Evolutionary conservation across 768 basidiomycete species (phyloP).

Genomic region (Pholiota conissans): DNA sequence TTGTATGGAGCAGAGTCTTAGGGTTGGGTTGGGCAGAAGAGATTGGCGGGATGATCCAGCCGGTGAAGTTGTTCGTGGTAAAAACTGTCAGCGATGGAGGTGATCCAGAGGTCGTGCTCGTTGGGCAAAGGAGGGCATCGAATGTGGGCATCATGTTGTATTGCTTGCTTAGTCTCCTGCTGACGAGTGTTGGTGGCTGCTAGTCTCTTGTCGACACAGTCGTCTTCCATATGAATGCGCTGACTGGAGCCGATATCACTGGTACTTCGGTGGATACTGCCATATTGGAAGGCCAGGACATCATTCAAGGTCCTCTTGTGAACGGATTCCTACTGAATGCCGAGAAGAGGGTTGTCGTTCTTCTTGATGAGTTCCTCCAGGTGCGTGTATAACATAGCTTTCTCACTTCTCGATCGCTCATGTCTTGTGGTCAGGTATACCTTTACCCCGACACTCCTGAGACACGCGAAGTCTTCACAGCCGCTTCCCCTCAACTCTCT

Average conservation of each 20-base stretch:
- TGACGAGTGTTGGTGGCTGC: constrained; percentile 1
- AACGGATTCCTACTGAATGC: constrained; percentile 58
- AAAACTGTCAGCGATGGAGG: constrained; percentile 48
- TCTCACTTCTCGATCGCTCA: background rate
- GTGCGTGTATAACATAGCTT: constrained; percentile 33
- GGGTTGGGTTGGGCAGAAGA: constrained; percentile 67
- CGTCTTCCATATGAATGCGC: constrained; percentile 71
- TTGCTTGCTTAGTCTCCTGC: background rate
- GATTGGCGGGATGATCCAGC: constrained; percentile 55
- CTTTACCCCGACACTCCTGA: constrained; percentile 63
- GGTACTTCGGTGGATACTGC: constrained; percentile 30
- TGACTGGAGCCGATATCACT: constrained; percentile 69
- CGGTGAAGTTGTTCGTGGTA: constrained; percentile 61
- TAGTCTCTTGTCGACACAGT: constrained; percentile 71
- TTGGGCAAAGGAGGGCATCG: constrained; percentile 59
- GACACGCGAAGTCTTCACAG: constrained; percentile 43
- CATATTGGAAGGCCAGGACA: constrained; percentile 57
- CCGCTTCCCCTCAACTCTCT: constrained; percentile 45
- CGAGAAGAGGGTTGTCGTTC: constrained; percentile 49
- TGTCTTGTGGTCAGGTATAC: constrained; percentile 42
- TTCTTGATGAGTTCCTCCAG: constrained; percentile 79
- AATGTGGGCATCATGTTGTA: constrained; percentile 54
- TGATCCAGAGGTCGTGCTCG: constrained; percentile 58
- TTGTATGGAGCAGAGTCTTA: constrained; percentile 80
- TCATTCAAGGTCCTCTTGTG: constrained; percentile 57